Conservation (phyloP, 1,139 yeast species). For the Candida sp. region DNA sequence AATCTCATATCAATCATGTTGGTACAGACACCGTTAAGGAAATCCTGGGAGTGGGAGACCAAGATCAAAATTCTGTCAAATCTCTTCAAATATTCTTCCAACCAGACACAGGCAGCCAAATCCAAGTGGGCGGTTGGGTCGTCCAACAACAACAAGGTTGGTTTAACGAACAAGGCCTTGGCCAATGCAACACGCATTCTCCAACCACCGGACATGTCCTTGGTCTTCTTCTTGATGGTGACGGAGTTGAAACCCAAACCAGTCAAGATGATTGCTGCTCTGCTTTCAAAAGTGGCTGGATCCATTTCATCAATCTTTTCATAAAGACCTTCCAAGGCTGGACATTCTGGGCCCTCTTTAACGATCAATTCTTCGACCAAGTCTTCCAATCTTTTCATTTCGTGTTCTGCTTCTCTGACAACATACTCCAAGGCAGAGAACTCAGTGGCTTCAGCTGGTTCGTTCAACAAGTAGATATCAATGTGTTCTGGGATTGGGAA, state of each 20-base stretch:
- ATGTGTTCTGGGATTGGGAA: slow-evolving; percentile 93
- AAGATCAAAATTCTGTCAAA: slow-evolving; percentile 92
- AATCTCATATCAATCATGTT: slow-evolving; percentile 98
- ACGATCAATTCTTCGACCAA: slow-evolving; percentile 89
- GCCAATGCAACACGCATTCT: slow-evolving; percentile 92
- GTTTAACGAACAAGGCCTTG: slow-evolving; percentile 87
- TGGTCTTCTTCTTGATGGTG: slow-evolving; percentile 86
- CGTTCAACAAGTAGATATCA: slow-evolving; percentile 91
- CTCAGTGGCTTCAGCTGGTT: slow-evolving; percentile 97
- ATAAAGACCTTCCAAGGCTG: slow-evolving; percentile 82
- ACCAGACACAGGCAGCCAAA: slow-evolving; percentile 99
- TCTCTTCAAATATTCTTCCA: slow-evolving; percentile 96
- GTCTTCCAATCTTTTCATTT: slow-evolving; percentile 90
- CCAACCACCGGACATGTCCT: slow-evolving; percentile 99
- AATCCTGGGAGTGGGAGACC: slow-evolving; percentile 99
- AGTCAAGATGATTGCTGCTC: slow-evolving; percentile 94
- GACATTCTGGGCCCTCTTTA: slow-evolving; percentile 94
- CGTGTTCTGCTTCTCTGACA: slow-evolving; percentile 94
- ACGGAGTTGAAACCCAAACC: slow-evolving; percentile 95
- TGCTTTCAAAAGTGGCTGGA: slow-evolving; percentile 92
- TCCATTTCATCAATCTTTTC: slow-evolving; percentile 98
- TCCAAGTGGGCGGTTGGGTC: slow-evolving; percentile 99
- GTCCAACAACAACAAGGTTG: slow-evolving; percentile 84
- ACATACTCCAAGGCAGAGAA: slow-evolving; percentile 95
- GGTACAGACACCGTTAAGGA: slow-evolving; percentile 98